phyloP scores from a whole-genome alignment of 2,329 filamentous ascomycete genomes.

The Chaetomiaceae sp. region DNA sequence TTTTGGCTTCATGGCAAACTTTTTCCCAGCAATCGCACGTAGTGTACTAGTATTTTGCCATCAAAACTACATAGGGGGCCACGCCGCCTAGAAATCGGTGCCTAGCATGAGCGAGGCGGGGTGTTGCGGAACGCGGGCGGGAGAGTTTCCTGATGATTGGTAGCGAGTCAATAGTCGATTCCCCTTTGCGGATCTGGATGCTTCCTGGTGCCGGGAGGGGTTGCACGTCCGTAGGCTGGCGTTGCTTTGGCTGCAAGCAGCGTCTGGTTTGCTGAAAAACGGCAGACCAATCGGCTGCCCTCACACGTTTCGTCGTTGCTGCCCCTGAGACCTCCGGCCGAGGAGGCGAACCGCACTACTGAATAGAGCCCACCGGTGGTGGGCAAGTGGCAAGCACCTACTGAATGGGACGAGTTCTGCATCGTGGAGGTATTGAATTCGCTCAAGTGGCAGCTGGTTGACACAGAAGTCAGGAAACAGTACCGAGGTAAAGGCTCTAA shows the following conservation, averaged over 20 bases:
- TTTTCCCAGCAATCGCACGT: too few species aligned
- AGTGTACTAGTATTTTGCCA: too few species aligned
- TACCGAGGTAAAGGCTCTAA: too few species aligned
- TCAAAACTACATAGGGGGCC: too few species aligned
- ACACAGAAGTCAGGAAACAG: background rate
- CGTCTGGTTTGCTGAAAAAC: background rate
- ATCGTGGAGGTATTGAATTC: too few species aligned
- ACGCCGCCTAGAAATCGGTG: too few species aligned
- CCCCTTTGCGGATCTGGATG: background rate
- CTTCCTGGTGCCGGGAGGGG: background rate
- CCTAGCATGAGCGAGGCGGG: too few species aligned
- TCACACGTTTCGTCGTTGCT: conserved; percentile 5
- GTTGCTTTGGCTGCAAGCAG: background rate
- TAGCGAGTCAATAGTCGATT: background rate
- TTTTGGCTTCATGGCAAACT: too few species aligned
- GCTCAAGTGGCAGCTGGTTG: too few species aligned
- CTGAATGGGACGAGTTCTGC: background rate
- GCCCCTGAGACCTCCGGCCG: conserved; percentile 18
- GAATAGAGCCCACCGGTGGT: too few species aligned
- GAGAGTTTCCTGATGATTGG: background rate
- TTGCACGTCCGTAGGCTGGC: conserved; percentile 2
- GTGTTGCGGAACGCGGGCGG: too few species aligned
- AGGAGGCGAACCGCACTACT: conserved; percentile 6
- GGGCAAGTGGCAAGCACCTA: too few species aligned
- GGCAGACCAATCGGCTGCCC: conserved; percentile 11